phyloP scores from a whole-genome alignment of 2,329 filamentous ascomycete species.

The Escovopsis sp. region DNA sequence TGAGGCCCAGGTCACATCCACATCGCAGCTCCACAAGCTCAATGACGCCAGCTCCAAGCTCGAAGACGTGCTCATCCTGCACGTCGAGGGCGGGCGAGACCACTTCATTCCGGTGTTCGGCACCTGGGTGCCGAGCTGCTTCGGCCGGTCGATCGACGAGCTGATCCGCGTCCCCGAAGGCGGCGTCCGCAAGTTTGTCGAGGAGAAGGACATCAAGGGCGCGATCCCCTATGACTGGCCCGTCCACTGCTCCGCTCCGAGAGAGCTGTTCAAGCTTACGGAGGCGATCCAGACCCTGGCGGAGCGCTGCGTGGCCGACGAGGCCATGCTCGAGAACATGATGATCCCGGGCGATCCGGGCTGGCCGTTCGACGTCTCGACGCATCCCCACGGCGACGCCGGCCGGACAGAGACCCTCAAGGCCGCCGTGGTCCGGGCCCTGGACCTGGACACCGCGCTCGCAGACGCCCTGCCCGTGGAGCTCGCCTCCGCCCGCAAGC shows the following conservation, averaged over 20 bases:
- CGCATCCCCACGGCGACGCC: constrained; percentile 15
- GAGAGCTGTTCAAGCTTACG: constrained; percentile 79
- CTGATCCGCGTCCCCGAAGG: constrained; percentile 74
- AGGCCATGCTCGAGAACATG: constrained; percentile 43
- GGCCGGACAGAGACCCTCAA: constrained; percentile 12
- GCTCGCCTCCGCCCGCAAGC: constrained; percentile 46
- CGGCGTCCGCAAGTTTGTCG: constrained; percentile 46
- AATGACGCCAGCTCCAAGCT: constrained; percentile 53
- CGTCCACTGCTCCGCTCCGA: constrained; percentile 66
- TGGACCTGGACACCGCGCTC: constrained; percentile 57
- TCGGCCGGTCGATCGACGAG: constrained; percentile 77
- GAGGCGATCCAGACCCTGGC: constrained; percentile 52
- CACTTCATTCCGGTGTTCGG: constrained; percentile 78
- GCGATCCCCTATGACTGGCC: constrained; percentile 41
- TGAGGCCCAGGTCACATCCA: constrained; percentile 48
- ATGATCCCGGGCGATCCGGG: constrained; percentile 37
- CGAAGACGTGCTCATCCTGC: constrained; percentile 78
- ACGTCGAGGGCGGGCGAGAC: constrained; percentile 71
- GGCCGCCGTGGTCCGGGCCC: constrained; percentile 40
- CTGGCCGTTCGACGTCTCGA: constrained; percentile 42
- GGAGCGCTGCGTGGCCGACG: constrained; percentile 43
- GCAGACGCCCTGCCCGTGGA: constrained; percentile 47
- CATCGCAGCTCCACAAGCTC: constrained; percentile 50
- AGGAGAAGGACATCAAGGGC: constrained; percentile 24
- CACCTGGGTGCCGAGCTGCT: constrained; percentile 65